Evolutionary conservation across 768 basidiomycete genomes (phyloP).

Genomic region (Amanita inopinata): DNA sequence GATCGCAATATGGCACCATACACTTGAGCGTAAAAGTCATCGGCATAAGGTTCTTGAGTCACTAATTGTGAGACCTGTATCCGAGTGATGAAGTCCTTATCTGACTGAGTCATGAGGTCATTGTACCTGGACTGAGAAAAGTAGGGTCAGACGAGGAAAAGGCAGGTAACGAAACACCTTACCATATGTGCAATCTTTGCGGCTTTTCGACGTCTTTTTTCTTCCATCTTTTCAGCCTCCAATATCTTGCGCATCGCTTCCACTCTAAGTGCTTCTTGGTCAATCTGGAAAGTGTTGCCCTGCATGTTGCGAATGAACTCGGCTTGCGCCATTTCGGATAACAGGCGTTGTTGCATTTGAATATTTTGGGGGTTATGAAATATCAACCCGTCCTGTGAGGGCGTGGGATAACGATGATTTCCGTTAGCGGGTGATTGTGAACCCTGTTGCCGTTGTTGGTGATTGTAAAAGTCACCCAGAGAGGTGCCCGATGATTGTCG

Average conservation of each 20-base stretch:
- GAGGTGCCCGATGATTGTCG: slow-evolving; percentile 29
- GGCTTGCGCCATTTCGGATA: slow-evolving; percentile 67
- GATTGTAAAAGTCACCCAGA: slow-evolving; percentile 39
- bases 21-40: slow-evolving; percentile 98
- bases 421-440: slow-evolving; percentile 33
- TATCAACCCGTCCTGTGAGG: slow-evolving; percentile 44
- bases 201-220: slow-evolving; percentile 70
- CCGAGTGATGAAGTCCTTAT: slow-evolving; percentile 99
- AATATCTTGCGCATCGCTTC: slow-evolving; percentile 87
- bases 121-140: slow-evolving; percentile 78
- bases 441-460: slow-evolving; percentile 38
- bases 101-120: slow-evolving; percentile 93
- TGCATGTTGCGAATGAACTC: slow-evolving; percentile 61
- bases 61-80: slow-evolving; percentile 98
- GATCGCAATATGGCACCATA: slow-evolving; percentile 80
- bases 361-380: slow-evolving; percentile 48
- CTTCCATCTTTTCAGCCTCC: slow-evolving; percentile 84
- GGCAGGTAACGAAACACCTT: slow-evolving; percentile 13
- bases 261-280: slow-evolving; percentile 61
- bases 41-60: slow-evolving; percentile 93
- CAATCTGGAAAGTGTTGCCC: slow-evolving; percentile 38
- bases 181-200: slow-evolving; percentile 89
- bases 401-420: slow-evolving; percentile 22
- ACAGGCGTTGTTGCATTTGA: slow-evolving; percentile 64
- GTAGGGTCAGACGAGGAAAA: slow-evolving; percentile 9